These are phyloP conservation scores for Candida neerlandica DNA, from an alignment of 1,139 yeast species.

Conservation along the genomic window DNA sequence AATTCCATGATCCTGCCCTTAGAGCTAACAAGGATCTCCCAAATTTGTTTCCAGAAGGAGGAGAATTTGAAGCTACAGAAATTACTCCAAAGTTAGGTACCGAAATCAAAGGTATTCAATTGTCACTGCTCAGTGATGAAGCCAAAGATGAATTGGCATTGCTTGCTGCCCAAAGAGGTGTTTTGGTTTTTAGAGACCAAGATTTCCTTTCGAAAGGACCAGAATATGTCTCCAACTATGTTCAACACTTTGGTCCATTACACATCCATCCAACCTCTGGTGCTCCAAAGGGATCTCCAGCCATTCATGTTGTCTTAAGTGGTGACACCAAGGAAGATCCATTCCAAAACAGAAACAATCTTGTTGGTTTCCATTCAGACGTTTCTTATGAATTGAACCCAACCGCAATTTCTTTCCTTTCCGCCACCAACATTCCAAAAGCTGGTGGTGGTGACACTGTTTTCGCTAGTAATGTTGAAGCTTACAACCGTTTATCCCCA, in stretches of 20 bases:
- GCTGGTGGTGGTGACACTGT: constrained; percentile 80
- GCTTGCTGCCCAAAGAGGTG: constrained; percentile 66
- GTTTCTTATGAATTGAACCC: constrained; percentile 73
- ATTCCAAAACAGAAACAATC: constrained; percentile 36
- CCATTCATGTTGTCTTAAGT: constrained; percentile 63
- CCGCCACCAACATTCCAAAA: constrained; percentile 61
- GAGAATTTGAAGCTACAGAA: constrained; percentile 32
- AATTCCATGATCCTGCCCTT: constrained; percentile 55
- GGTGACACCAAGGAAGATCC: constrained; percentile 37
- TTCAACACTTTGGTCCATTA: constrained; percentile 64
- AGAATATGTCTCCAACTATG: constrained; percentile 53
- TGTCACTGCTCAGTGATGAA: constrained; percentile 50
- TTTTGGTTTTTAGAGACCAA: constrained; percentile 67
- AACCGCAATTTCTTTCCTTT: constrained; percentile 65
- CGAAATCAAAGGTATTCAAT: constrained; percentile 60
- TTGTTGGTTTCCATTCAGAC: constrained; percentile 65
- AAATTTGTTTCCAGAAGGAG: constrained; percentile 47
- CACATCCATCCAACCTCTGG: constrained; percentile 79
- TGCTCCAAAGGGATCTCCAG: constrained; percentile 59
- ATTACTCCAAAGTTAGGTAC: constrained; percentile 70
- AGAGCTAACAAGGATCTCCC: constrained; percentile 59
- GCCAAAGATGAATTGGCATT: constrained; percentile 69
- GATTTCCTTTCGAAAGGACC: constrained; percentile 63
- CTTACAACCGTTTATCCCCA: constrained; percentile 71
- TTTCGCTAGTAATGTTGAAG: constrained; percentile 64